Conservation (phyloP, 441 rosid genomes). For the Arabidopsis lyrata region DNA sequence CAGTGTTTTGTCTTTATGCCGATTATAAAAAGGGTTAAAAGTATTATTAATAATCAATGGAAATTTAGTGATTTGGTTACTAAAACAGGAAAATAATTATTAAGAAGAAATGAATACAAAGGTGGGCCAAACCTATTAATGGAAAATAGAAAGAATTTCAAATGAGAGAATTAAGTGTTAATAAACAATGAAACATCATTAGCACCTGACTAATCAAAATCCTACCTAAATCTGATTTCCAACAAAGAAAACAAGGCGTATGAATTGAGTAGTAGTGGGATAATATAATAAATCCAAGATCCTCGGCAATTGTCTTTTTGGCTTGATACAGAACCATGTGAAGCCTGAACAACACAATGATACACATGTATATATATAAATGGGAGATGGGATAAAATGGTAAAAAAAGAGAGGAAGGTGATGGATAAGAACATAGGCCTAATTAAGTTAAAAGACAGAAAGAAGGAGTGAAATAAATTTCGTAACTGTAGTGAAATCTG, state of each 20-base stretch:
- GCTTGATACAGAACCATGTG: constrained; percentile 44
- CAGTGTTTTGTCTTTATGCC: neutral
- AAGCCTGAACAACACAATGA: constrained; percentile 37
- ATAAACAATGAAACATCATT: constrained; percentile 30
- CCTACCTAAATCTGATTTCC: neutral
- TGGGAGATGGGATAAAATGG: constrained; percentile 37
- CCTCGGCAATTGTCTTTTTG: constrained; percentile 44
- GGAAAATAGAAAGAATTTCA: constrained; percentile 20
- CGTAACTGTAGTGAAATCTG: constrained; percentile 36
- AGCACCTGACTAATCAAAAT: constrained; percentile 29
- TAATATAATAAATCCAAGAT: constrained; percentile 39
- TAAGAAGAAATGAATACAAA: constrained; percentile 13
- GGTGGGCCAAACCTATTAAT: constrained; percentile 40
- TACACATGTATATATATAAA: neutral
- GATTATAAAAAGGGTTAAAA: constrained; percentile 15
- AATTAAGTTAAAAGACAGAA: constrained; percentile 48
- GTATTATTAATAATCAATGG: constrained; percentile 6
- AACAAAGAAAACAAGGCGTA: constrained; percentile 22
- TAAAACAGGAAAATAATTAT: constrained; percentile 38
- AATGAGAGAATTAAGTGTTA: neutral
- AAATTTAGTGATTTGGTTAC: constrained; percentile 38
- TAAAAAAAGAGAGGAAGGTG: constrained; percentile 34
- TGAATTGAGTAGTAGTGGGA: neutral
- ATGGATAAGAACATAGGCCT: constrained; percentile 46
- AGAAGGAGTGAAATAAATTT: constrained; percentile 42